These are phyloP conservation scores for Teunomyces stri DNA, from an alignment of 805 yeast species.

Conservation along the genomic window DNA sequence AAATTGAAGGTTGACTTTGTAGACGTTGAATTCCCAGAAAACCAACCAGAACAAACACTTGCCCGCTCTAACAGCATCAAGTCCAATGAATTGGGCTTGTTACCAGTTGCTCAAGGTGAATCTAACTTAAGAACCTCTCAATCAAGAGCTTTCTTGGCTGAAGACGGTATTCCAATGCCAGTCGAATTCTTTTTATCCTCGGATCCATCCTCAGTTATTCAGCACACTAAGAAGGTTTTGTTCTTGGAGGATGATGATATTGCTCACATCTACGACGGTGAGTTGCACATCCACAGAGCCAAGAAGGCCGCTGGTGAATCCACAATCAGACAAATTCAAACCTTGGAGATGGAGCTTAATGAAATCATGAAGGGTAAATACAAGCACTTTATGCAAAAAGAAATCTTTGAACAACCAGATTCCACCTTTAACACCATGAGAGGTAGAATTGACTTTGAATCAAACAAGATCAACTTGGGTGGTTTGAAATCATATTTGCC, in stretches of 20 bases:
- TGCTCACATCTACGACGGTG: conserved; percentile 98
- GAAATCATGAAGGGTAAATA: conserved; percentile 98
- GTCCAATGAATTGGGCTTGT: conserved; percentile 31
- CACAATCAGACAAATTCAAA: conserved; percentile 94
- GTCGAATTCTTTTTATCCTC: conserved; percentile 95
- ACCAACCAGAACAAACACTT: conserved; percentile 20
- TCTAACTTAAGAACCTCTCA: conserved; percentile 77
- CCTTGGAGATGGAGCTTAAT: conserved; percentile 93
- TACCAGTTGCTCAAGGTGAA: conserved; percentile 55
- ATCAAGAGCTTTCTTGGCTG: conserved; percentile 94
- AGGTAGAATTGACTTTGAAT: conserved; percentile 94
- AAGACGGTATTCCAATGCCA: conserved; percentile 89
- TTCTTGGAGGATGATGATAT: conserved; percentile 97
- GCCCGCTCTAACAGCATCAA: conserved; percentile 12
- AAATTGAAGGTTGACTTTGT: conserved; percentile 97
- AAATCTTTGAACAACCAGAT: conserved; percentile 97
- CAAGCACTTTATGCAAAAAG: conserved; percentile 97
- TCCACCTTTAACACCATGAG: conserved; percentile 98
- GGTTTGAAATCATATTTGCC: conserved; percentile 84
- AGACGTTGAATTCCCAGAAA: conserved; percentile 93
- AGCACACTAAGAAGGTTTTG: conserved; percentile 95
- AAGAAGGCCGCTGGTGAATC: conserved; percentile 77
- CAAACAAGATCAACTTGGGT: conserved; percentile 75
- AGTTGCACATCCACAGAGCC: conserved; percentile 96
- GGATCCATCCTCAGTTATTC: conserved; percentile 94